phyloP scores from a whole-genome alignment of 2,329 filamentous ascomycete genomes.

The Colletotrichum filicis region DNA sequence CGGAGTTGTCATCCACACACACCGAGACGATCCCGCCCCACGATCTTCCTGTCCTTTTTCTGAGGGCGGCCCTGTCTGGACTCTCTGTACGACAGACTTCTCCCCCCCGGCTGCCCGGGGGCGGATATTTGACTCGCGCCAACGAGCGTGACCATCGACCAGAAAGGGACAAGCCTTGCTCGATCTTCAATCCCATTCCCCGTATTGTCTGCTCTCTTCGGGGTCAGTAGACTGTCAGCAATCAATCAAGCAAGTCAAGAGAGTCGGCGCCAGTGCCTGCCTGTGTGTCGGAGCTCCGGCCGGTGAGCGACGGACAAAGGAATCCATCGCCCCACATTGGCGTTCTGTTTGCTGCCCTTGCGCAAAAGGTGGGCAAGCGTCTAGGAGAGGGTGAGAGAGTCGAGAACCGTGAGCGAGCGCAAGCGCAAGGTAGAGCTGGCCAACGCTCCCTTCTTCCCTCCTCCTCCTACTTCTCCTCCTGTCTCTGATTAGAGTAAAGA shows the following conservation, averaged over 20 bases:
- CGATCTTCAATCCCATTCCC: not conserved
- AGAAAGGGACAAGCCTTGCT: not conserved
- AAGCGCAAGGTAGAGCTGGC: not conserved
- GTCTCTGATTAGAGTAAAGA: not conserved
- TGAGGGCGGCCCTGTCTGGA: not conserved
- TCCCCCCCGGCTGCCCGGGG: not conserved
- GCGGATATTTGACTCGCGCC: not conserved
- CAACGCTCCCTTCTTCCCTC: not conserved
- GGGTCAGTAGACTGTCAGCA: not conserved
- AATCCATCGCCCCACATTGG: slow-evolving; percentile 17
- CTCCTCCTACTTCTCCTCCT: not conserved
- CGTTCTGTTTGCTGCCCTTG: slow-evolving; percentile 6
- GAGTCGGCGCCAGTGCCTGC: not conserved
- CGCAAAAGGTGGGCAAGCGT: not conserved
- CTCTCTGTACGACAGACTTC: too few relatives aligned
- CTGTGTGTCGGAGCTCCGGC: slow-evolving; percentile 28
- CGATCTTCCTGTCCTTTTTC: not conserved
- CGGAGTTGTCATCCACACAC: not conserved
- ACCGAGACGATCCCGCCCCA: not conserved
- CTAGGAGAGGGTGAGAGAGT: not conserved
- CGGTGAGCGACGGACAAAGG: slow-evolving; percentile 26
- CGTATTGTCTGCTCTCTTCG: not conserved
- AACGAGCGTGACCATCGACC: not conserved
- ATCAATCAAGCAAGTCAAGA: not conserved
- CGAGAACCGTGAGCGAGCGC: not conserved